phyloP scores from a whole-genome alignment of 441 rosid genomes.

The Mallotus japonicus region DNA sequence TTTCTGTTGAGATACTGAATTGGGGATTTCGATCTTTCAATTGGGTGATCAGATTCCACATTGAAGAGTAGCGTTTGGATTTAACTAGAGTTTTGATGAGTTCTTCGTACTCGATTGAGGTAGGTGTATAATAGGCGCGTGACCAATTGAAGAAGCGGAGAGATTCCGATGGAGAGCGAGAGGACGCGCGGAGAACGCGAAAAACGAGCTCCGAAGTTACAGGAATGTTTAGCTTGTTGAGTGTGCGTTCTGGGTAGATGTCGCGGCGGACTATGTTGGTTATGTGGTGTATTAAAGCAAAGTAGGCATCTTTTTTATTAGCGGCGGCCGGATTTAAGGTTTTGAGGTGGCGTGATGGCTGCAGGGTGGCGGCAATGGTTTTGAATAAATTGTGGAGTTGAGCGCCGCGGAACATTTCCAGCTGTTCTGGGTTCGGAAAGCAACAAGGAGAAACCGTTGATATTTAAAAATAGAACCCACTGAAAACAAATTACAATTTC shows the following conservation, averaged over 20 bases:
- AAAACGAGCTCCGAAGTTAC: conserved; percentile 69
- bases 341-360: conserved; percentile 12
- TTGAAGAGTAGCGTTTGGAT: conserved; percentile 59
- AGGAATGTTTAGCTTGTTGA: conserved; percentile 56
- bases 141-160: conserved; percentile 94
- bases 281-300: conserved; percentile 71
- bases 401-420: background rate
- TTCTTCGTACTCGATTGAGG: conserved; percentile 70
- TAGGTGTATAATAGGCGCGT: conserved; percentile 56
- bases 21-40: conserved; percentile 42
- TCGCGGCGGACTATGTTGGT: conserved; percentile 80
- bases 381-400: background rate
- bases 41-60: conserved; percentile 77
- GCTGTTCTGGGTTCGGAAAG: background rate
- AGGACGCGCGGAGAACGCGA: conserved; percentile 79
- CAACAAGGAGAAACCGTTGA: background rate
- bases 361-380: conserved; percentile 1
- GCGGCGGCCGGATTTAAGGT: conserved; percentile 11
- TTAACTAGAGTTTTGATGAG: conserved; percentile 59
- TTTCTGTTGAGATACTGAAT: conserved; percentile 44
- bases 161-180: conserved; percentile 59
- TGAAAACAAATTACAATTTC: too few relatives aligned
- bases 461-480: too few relatives aligned
- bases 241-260: conserved; percentile 72
- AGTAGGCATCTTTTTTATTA: conserved; percentile 65